A percentile compares a stretch with the other conserved stretches of the same genome.
These are phyloP conservation scores for Neurospora intermedia DNA, from an alignment of 495 filamentous ascomycete species.

Conservation along the genomic window DNA sequence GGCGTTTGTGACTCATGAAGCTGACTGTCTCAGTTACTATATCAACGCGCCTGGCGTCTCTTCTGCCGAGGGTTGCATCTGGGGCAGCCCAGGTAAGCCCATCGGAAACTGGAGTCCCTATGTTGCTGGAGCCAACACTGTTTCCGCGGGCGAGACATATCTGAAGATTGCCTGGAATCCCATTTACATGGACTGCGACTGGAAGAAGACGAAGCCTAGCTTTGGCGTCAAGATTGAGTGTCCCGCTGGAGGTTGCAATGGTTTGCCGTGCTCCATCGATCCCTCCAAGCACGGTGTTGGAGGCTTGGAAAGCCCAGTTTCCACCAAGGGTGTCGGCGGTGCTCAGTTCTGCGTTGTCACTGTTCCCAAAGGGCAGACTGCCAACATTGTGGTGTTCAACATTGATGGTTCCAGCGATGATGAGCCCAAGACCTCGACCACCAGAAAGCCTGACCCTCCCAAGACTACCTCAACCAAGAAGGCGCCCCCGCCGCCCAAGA, in stretches of 20 bases:
- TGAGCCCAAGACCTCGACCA: slow-evolving; percentile 1
- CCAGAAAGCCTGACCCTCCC: slow-evolving; percentile 1
- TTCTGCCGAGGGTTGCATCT: slow-evolving; percentile 53
- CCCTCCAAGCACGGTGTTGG: slow-evolving; percentile 40
- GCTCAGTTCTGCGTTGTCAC: slow-evolving; percentile 73
- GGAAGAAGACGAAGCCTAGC: slow-evolving; percentile 46
- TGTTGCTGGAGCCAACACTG: slow-evolving; percentile 68
- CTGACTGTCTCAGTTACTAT: slow-evolving; percentile 48
- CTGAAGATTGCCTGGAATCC: slow-evolving; percentile 77
- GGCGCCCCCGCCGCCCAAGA: background rate
- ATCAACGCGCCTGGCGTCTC: slow-evolving; percentile 64
- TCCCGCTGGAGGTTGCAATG: slow-evolving; percentile 54
- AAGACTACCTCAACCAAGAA: slow-evolving; percentile 5
- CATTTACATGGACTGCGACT: slow-evolving; percentile 51
- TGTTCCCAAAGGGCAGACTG: slow-evolving; percentile 54
- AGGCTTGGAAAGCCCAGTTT: slow-evolving; percentile 49
- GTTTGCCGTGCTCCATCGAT: slow-evolving; percentile 65
- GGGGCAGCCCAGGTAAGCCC: slow-evolving; percentile 54
- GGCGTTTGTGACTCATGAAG: background rate
- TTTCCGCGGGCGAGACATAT: slow-evolving; percentile 52
- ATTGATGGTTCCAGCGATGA: slow-evolving; percentile 24
- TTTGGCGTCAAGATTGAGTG: slow-evolving; percentile 68
- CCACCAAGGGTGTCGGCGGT: slow-evolving; percentile 52
- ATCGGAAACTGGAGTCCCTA: slow-evolving; percentile 75
- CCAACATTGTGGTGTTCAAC: slow-evolving; percentile 55